A percentile compares a stretch with the other conserved stretches of the same genome.
Conservation (phyloP, 108 stramenopile species). For the Nannochloropsis oceanica region DNA sequence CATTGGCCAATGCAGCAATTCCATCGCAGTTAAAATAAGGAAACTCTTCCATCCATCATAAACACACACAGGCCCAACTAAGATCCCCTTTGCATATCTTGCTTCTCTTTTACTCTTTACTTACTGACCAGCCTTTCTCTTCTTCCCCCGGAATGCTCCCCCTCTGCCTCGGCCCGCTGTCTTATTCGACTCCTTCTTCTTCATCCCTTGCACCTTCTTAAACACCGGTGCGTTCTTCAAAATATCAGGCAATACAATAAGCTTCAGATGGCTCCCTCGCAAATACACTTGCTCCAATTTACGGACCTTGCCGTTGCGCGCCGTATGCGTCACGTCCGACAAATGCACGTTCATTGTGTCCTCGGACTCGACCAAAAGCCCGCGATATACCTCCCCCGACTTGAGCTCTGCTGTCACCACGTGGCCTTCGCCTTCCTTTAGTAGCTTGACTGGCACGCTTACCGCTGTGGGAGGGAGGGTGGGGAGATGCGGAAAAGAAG, state of each 20-base stretch:
- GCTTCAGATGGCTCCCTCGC: conserved; percentile 75
- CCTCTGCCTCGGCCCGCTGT: background rate
- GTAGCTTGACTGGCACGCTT: conserved; percentile 86
- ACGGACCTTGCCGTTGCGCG: conserved; percentile 26
- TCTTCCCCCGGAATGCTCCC: background rate
- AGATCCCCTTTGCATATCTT: no score
- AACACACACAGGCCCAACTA: no score
- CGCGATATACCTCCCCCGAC: conserved; percentile 88
- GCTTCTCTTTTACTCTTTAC: no score
- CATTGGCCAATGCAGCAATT: no score
- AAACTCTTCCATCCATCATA: no score
- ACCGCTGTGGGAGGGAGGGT: conserved; percentile 15
- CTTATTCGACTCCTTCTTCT: conserved; percentile 52
- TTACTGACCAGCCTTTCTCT: background rate
- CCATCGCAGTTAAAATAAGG: no score
- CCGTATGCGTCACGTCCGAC: conserved; percentile 31
- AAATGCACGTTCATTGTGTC: conserved; percentile 74
- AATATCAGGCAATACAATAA: conserved; percentile 85
- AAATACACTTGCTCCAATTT: conserved; percentile 56
- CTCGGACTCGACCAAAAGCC: conserved; percentile 75
- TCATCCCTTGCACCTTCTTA: conserved; percentile 76
- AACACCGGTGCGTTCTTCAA: conserved; percentile 86
- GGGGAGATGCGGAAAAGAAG: background rate
- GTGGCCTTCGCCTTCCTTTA: conserved; percentile 88
- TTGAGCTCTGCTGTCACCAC: conserved; percentile 93